Evolutionary conservation across 371 early-diverging fungal species (phyloP).

Genomic region (Mucor lusitanicus): DNA sequence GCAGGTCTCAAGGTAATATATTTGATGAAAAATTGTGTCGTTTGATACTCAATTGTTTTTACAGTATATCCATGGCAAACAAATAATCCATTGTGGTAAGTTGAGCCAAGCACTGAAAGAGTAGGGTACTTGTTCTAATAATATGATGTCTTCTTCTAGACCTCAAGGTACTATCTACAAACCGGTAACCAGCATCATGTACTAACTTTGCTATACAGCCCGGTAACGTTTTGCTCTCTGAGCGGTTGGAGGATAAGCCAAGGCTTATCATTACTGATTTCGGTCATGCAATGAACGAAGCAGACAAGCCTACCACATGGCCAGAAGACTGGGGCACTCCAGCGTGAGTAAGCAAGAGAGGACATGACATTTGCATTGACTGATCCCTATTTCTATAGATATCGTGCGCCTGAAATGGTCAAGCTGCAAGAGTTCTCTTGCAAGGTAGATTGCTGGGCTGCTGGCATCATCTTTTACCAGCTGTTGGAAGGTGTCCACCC

Average conservation of each 20-base stretch:
- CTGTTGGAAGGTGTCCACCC: slow-evolving; percentile 8
- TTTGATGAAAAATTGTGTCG: not conserved
- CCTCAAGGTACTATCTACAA: slow-evolving; percentile 8
- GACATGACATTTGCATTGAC: not conserved
- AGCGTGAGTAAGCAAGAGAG: not conserved
- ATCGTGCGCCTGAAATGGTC: slow-evolving; percentile 14
- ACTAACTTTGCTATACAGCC: slow-evolving; percentile 5
- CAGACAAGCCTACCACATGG: not conserved
- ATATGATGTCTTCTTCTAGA: not conserved
- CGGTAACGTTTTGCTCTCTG: slow-evolving; percentile 5
- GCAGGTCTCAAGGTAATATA: slow-evolving; percentile 7
- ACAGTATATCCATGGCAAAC: slow-evolving; percentile 16
- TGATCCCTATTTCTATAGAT: not conserved
- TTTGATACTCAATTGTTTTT: not conserved
- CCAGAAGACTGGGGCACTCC: slow-evolving; percentile 2
- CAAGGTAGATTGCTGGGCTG: slow-evolving; percentile 15
- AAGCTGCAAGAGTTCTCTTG: not conserved
- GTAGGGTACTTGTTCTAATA: not conserved
- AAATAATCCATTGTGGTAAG: slow-evolving; percentile 22
- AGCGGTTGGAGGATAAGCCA: not conserved
- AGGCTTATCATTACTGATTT: slow-evolving; percentile 18
- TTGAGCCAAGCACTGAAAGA: not conserved
- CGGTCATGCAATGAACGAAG: not conserved
- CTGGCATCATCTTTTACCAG: slow-evolving; percentile 3
- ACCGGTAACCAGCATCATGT: not conserved